Evolutionary conservation across 208 protist genomes (phyloP).

Genomic region (Trypanosoma avium): DNA sequence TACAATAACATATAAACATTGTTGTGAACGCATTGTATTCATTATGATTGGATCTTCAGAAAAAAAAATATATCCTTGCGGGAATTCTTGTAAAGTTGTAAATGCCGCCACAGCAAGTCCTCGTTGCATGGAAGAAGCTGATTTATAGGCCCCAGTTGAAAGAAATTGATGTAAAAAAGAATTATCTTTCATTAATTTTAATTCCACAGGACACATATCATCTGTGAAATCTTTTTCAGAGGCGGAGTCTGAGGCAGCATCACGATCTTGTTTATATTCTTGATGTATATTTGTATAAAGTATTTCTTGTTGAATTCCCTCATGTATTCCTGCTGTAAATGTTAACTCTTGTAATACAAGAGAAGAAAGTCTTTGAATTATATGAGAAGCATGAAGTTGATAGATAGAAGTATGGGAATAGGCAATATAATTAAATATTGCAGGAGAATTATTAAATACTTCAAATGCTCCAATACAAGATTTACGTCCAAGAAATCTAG

Average conservation of each 20-base stretch:
- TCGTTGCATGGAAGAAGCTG: slow-evolving; percentile 1
- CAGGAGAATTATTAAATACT: not conserved
- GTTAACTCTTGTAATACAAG: not conserved
- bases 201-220: slow-evolving; percentile 15
- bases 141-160: not conserved
- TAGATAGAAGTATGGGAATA: not conserved
- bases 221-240: slow-evolving; percentile 8
- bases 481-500: slow-evolving; percentile 7
- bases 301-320: not conserved
- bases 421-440: slow-evolving; percentile 9
- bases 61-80: not conserved
- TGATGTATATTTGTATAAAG: not conserved
- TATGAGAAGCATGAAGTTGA: not conserved
- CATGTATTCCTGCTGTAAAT: not conserved
- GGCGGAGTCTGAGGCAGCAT: slow-evolving; percentile 4
- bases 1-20: slow-evolving; percentile 12
- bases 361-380: not conserved
- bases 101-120: slow-evolving; percentile 21
- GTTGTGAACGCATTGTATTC: not conserved
- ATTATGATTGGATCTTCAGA: not conserved
- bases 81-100: not conserved
- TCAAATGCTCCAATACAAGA: slow-evolving; percentile 9
- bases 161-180: slow-evolving; percentile 8
- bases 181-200: slow-evolving; percentile 7
- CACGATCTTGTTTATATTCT: not conserved